Evolutionary conservation across 768 basidiomycete species (phyloP).

Genomic region (Xerocomellus chrysenteron): DNA sequence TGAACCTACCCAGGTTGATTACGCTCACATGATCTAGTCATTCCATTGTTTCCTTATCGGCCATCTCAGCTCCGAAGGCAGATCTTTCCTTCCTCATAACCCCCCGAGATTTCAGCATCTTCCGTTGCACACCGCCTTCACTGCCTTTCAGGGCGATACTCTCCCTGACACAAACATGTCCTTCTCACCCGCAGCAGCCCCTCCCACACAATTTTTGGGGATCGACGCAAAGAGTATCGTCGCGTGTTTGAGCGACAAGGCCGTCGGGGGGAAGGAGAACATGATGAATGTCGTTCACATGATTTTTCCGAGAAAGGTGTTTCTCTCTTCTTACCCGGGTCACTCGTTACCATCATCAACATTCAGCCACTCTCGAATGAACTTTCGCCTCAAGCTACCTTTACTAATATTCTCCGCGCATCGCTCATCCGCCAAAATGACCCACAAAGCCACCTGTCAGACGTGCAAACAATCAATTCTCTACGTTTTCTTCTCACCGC

Average conservation of each 20-base stretch:
- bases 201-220: slow-evolving; percentile 77
- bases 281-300: slow-evolving; percentile 84
- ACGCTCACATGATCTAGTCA: slow-evolving; percentile 72
- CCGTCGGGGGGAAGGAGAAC: slow-evolving; percentile 69
- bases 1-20: slow-evolving; percentile 72
- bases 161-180: slow-evolving; percentile 11
- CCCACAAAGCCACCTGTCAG: slow-evolving; percentile 84
- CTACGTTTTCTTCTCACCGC: slow-evolving; percentile 68
- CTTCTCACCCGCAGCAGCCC: slow-evolving; percentile 49
- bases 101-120: too few species aligned
- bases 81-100: too few species aligned
- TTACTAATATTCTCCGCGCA: slow-evolving; percentile 64
- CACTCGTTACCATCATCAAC: neutral
- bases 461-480: slow-evolving; percentile 77
- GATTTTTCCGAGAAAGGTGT: slow-evolving; percentile 80
- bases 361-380: slow-evolving; percentile 39
- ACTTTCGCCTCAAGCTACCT: slow-evolving; percentile 43
- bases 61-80: too few species aligned
- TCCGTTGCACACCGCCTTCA: too few species aligned
- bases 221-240: slow-evolving; percentile 75
- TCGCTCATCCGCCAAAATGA: slow-evolving; percentile 80
- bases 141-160: slow-evolving; percentile 23
- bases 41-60: neutral
- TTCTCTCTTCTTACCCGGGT: neutral
- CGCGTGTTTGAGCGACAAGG: slow-evolving; percentile 73